A percentile compares a stretch with the other conserved stretches of the same genome.
Evolutionary conservation across 2,329 filamentous ascomycete genomes (phyloP).

Genomic region (Exophiala spinifera): DNA sequence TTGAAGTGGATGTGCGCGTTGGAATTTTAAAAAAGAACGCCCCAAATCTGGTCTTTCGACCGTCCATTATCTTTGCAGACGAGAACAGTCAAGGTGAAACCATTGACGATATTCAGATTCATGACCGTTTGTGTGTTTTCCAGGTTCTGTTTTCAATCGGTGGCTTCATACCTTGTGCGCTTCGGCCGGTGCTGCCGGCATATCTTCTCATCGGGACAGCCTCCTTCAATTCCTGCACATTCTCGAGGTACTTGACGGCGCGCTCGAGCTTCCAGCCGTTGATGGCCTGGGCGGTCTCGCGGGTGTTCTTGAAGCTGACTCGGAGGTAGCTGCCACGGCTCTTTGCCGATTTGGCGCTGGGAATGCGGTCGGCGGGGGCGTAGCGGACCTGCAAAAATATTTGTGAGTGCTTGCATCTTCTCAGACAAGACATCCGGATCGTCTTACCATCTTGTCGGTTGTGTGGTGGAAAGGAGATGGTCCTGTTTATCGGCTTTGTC

Average conservation of each 20-base stretch:
- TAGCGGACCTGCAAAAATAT: conserved; percentile 72
- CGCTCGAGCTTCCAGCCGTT: conserved; percentile 98
- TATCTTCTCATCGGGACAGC: conserved; percentile 98
- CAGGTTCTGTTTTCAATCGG: conserved; percentile 32
- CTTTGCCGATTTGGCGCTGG: conserved; percentile 89
- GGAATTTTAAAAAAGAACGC: background rate
- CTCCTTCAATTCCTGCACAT: conserved; percentile 95
- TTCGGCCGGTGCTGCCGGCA: conserved; percentile 90
- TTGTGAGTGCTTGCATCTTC: conserved; percentile 9
- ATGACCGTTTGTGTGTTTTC: conserved; percentile 8
- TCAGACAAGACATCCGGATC: background rate
- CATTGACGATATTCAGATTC: background rate
- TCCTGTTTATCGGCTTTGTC: conserved; percentile 22
- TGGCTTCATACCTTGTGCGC: conserved; percentile 83
- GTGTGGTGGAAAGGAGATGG: conserved; percentile 16
- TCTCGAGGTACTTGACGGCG: conserved; percentile 94
- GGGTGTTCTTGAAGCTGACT: conserved; percentile 99
- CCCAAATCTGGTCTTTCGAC: too few species aligned
- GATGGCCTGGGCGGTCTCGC: conserved; percentile 98
- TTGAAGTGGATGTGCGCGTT: background rate
- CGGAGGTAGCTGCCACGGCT: conserved; percentile 98
- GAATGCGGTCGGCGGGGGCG: conserved; percentile 78
- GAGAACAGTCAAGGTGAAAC: too few species aligned
- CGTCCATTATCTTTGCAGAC: too few species aligned
- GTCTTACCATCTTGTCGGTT: conserved; percentile 27